Percentiles rank a stretch among this genome's conserved stretches.
Conservation (phyloP, 164 flowering plant species). For the Buxus sempervirens region DNA sequence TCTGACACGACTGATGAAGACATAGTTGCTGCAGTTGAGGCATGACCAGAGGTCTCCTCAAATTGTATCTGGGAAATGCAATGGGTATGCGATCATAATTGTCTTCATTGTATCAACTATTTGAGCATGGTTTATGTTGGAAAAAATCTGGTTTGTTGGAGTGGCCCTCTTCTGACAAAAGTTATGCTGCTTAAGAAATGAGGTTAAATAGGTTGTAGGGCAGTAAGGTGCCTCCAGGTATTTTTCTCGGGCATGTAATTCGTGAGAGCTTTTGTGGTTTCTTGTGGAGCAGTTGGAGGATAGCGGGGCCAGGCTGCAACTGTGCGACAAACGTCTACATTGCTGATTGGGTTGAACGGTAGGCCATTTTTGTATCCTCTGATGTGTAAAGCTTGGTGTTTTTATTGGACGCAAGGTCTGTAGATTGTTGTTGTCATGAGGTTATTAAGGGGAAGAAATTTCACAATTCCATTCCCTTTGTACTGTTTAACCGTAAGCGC, state of each 20-base stretch:
- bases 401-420: too few species aligned
- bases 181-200: background rate
- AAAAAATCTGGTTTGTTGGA: too few species aligned
- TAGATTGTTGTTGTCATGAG: too few species aligned
- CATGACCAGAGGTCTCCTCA: slow-evolving; percentile 16
- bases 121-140: too few species aligned
- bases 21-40: slow-evolving; percentile 42
- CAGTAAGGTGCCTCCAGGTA: background rate
- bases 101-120: background rate
- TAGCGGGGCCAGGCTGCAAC: background rate
- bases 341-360: background rate
- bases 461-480: too few species aligned
- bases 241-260: background rate
- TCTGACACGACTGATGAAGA: slow-evolving; percentile 55
- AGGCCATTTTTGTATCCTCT: background rate
- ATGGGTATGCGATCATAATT: background rate
- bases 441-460: too few species aligned
- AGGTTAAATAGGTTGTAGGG: background rate
- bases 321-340: background rate
- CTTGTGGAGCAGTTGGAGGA: background rate
- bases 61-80: background rate
- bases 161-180: too few species aligned
- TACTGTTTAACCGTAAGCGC: too few species aligned
- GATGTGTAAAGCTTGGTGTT: background rate
- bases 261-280: background rate